These are phyloP conservation scores for Aspergillus arachidicola DNA, from an alignment of 2,329 filamentous ascomycete species.

Conservation along the genomic window DNA sequence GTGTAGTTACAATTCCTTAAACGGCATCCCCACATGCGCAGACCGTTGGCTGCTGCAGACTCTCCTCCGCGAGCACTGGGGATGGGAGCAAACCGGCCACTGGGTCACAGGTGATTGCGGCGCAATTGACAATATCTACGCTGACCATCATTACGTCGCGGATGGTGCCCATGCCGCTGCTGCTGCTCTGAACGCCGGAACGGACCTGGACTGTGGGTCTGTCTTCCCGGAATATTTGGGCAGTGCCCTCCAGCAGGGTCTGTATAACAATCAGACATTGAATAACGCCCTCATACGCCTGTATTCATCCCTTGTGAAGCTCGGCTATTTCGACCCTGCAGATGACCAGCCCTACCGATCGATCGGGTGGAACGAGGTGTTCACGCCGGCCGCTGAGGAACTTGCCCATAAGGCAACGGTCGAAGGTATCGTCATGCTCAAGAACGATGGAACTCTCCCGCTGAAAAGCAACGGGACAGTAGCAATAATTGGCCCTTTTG, in stretches of 20 bases:
- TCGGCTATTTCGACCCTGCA: too few relatives aligned
- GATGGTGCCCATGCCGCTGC: slow-evolving; percentile 48
- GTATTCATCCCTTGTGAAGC: too few relatives aligned
- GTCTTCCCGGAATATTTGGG: too few relatives aligned
- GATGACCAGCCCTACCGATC: too few relatives aligned
- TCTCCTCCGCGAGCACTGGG: slow-evolving; percentile 65
- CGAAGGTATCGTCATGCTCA: slow-evolving; percentile 50
- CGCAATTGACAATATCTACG: slow-evolving; percentile 59
- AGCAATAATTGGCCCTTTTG: slow-evolving; percentile 59
- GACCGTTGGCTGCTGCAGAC: slow-evolving; percentile 59
- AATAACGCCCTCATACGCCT: too few relatives aligned
- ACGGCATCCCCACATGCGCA: slow-evolving; percentile 65
- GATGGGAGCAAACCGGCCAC: slow-evolving; percentile 56
- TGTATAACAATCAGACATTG: too few relatives aligned
- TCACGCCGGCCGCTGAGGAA: slow-evolving; percentile 47
- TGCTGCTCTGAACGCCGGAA: slow-evolving; percentile 47
- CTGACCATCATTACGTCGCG: slow-evolving; percentile 50
- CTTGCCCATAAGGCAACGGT: slow-evolving; percentile 55
- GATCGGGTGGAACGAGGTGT: too few relatives aligned
- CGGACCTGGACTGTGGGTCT: too few relatives aligned
- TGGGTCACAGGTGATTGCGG: slow-evolving; percentile 67
- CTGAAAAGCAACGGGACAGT: slow-evolving; percentile 42
- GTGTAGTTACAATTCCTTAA: slow-evolving; percentile 64
- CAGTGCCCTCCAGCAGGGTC: too few relatives aligned
- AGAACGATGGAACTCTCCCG: slow-evolving; percentile 52